Base-by-base conservation (phyloP, 2,329 filamentous ascomycete species). In the Cladorrhinum sp. region DNA sequence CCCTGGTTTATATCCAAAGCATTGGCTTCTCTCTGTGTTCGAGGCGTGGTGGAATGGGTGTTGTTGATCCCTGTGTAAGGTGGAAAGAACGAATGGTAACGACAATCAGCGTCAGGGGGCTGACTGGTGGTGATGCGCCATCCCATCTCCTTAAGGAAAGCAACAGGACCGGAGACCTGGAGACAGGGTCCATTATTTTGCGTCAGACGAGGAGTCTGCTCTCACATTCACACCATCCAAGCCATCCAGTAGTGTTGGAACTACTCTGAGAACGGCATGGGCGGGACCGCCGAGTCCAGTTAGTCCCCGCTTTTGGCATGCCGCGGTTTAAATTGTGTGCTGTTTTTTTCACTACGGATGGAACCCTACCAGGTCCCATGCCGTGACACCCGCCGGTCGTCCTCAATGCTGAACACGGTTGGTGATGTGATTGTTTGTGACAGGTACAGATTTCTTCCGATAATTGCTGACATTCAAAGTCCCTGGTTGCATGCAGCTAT, bases 201-300 rank as follows among this genome's bases (percentile, higher is more conserved):
- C 25, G 36, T 41, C 10, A 41, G 3, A 41, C 7, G 16, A 41
- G 10, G 16, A 13, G 36, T n/a, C 36, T 16, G 4, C 18, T 22
- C 41, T 45, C 41, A 13, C n/a, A 41, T 41, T 45, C 32, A 36
- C 32, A 36, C 32, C 32, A 45, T 45, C 41, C 18, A 45, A 45
- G 41, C 41, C 18, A 45, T 45, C n/a, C 41, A 45, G 41, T 38
- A 55, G n/a, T 9, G 12, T 25, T 41, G 52, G 52, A 22, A 20
- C 52, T 55, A 41, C n/a, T 45, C 52, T 55, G 52, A 23, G 32
- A 55, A 24, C 23, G 52, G 52, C 24, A 55, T 20, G 52, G 32
- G 24, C 52, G 25, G 9, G 52, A 41, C 51, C 29, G n/a, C 22
- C 51, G 20, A 24, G 27, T 25, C 49, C 18, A 16, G 23, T 3